Percentiles rank a stretch among this genome's conserved stretches.
phyloP scores from a whole-genome alignment of 495 filamentous ascomycete species.

The Aspergillus nidulans region DNA sequence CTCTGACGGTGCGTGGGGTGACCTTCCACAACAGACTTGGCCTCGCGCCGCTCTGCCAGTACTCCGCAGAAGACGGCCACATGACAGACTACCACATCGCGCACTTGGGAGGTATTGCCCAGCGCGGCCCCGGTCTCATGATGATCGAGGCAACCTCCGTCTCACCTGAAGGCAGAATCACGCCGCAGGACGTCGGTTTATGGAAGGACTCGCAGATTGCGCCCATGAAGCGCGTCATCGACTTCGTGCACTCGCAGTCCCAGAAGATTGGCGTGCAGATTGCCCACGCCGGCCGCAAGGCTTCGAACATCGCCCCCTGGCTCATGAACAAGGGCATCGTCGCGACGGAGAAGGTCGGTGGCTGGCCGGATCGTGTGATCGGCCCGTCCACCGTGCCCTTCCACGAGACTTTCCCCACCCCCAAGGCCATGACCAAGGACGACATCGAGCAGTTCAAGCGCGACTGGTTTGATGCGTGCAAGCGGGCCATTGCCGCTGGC shows the following conservation, averaged over 20 bases:
- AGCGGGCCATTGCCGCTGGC: conserved; percentile 54
- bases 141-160: conserved; percentile 75
- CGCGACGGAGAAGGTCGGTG: conserved; percentile 16
- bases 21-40: conserved; percentile 60
- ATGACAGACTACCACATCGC: conserved; percentile 61
- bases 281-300: conserved; percentile 73
- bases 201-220: conserved; percentile 73
- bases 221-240: conserved; percentile 54
- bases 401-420: conserved; percentile 44
- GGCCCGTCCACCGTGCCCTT: conserved; percentile 54
- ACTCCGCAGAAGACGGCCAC: conserved; percentile 60
- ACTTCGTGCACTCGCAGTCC: conserved; percentile 68
- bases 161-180: conserved; percentile 68
- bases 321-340: conserved; percentile 44
- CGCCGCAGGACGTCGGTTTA: conserved; percentile 64
- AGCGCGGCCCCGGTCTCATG: conserved; percentile 62
- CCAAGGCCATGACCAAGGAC: conserved; percentile 49
- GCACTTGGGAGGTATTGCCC: conserved; percentile 54
- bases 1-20: conserved; percentile 53
- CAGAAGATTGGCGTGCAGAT: conserved; percentile 73
- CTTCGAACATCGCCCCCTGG: conserved; percentile 67
- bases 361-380: conserved; percentile 45
- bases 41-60: conserved; percentile 63
- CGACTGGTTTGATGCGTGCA: conserved; percentile 50
- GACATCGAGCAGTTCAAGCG: conserved; percentile 57